Evolutionary conservation across 2,329 filamentous ascomycete species (phyloP).

Genomic region (Periconia sp.): DNA sequence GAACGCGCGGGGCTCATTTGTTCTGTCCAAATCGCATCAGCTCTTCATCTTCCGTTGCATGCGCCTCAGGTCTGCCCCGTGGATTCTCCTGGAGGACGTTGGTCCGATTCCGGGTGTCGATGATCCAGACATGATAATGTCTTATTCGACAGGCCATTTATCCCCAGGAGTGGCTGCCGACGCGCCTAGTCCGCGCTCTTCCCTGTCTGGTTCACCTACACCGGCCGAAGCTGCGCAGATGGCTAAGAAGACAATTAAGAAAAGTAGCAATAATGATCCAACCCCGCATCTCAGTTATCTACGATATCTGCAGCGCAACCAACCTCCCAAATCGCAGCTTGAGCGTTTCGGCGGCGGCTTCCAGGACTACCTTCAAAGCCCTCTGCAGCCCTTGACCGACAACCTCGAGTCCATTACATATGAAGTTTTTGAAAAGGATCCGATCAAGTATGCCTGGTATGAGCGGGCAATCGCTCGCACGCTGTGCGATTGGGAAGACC

Average conservation of each 20-base stretch:
- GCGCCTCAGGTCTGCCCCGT: slow-evolving; percentile 63
- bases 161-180: slow-evolving; percentile 53
- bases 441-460: slow-evolving; percentile 97
- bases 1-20: slow-evolving; percentile 64
- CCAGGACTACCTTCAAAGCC: slow-evolving; percentile 95
- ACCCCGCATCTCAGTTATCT: slow-evolving; percentile 80
- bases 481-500: slow-evolving; percentile 76
- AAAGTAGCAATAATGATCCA: slow-evolving; percentile 58
- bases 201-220: slow-evolving; percentile 58
- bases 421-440: slow-evolving; percentile 97
- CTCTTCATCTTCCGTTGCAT: slow-evolving; percentile 62
- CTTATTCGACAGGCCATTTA: slow-evolving; percentile 42
- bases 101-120: slow-evolving; percentile 60
- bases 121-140: slow-evolving; percentile 45
- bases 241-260: slow-evolving; percentile 47
- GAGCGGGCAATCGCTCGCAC: slow-evolving; percentile 83
- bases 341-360: slow-evolving; percentile 74
- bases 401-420: slow-evolving; percentile 98
- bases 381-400: slow-evolving; percentile 91
- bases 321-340: slow-evolving; percentile 68
- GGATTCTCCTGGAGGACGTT: slow-evolving; percentile 66
- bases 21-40: slow-evolving; percentile 65
- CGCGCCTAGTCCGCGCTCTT: slow-evolving; percentile 34
- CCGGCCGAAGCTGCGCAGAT: slow-evolving; percentile 68
- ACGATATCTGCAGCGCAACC: slow-evolving; percentile 80